These are phyloP conservation scores for Mariannaea elegans DNA, from an alignment of 2,329 filamentous ascomycete genomes.

Conservation along the genomic window DNA sequence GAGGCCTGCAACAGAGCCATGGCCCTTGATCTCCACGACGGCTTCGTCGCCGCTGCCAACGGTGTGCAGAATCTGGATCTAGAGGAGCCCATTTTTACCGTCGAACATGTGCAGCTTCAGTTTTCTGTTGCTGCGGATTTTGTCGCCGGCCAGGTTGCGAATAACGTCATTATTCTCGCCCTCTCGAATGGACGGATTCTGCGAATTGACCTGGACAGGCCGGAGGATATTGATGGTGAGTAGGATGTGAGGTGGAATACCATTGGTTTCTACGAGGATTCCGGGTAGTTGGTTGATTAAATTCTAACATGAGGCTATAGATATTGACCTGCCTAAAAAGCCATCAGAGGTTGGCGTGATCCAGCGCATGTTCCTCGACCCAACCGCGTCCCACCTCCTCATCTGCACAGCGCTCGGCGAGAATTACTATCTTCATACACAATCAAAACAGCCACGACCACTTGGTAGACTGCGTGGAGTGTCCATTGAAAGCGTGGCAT, in stretches of 20 bases:
- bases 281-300: neutral
- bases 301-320: conserved; percentile 56
- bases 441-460: conserved; percentile 86
- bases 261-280: neutral
- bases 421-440: conserved; percentile 97
- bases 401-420: conserved; percentile 92
- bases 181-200: conserved; percentile 92
- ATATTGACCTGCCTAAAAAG: conserved; percentile 96
- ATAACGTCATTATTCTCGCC: conserved; percentile 94
- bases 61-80: conserved; percentile 63
- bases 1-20: conserved; percentile 38
- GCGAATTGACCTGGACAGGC: conserved; percentile 91
- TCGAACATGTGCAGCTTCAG: conserved; percentile 90
- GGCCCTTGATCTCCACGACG: conserved; percentile 58
- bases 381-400: conserved; percentile 92
- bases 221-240: conserved; percentile 91
- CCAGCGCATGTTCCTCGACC: conserved; percentile 95
- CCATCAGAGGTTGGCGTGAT: conserved; percentile 91
- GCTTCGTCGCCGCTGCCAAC: conserved; percentile 73
- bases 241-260: neutral
- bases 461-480: conserved; percentile 86
- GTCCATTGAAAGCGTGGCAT: conserved; percentile 87
- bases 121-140: conserved; percentile 96
- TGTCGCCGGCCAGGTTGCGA: conserved; percentile 94
- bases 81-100: conserved; percentile 88